Conservation (phyloP, 306 rosid genomes). For the Hippophae rhamnoides region DNA sequence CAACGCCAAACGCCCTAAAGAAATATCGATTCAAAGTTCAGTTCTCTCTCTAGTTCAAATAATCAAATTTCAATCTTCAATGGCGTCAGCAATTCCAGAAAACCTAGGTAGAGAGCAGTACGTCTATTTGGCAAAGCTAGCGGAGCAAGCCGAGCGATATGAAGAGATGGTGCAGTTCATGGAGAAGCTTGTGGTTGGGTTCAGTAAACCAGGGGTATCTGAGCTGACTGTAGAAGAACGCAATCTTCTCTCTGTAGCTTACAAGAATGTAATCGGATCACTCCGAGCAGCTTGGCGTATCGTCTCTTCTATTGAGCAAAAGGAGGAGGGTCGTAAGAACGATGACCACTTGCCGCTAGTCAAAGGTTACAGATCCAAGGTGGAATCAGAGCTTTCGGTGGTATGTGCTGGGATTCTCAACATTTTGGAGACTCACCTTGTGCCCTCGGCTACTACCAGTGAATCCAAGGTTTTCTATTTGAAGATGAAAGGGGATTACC, state of each 20-base stretch:
- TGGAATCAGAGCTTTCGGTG: constrained; percentile 25
- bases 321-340: constrained; percentile 37
- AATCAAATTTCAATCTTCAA: not conserved
- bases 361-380: constrained; percentile 32
- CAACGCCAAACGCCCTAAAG: not conserved
- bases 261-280: constrained; percentile 37
- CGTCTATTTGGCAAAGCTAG: constrained; percentile 33
- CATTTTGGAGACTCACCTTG: constrained; percentile 24
- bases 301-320: constrained; percentile 37
- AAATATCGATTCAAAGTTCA: not conserved
- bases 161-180: constrained; percentile 39
- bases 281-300: constrained; percentile 38
- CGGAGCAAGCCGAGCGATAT: constrained; percentile 44
- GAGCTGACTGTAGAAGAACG: constrained; percentile 38
- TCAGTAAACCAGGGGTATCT: constrained; percentile 10
- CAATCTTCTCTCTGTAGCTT: constrained; percentile 33
- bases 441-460: constrained; percentile 27
- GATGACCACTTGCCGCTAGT: constrained; percentile 34
- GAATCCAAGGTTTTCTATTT: constrained; percentile 36
- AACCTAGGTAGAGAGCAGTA: constrained; percentile 30
- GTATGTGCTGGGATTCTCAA: constrained; percentile 32
- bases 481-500: constrained; percentile 38
- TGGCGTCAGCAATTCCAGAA: constrained; percentile 29
- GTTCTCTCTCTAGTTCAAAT: constrained; percentile 7
- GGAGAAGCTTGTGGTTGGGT: constrained; percentile 36